Evolutionary conservation across 1,284 basidiomycete species (phyloP).

Genomic region (Ceratobasidium sp.): DNA sequence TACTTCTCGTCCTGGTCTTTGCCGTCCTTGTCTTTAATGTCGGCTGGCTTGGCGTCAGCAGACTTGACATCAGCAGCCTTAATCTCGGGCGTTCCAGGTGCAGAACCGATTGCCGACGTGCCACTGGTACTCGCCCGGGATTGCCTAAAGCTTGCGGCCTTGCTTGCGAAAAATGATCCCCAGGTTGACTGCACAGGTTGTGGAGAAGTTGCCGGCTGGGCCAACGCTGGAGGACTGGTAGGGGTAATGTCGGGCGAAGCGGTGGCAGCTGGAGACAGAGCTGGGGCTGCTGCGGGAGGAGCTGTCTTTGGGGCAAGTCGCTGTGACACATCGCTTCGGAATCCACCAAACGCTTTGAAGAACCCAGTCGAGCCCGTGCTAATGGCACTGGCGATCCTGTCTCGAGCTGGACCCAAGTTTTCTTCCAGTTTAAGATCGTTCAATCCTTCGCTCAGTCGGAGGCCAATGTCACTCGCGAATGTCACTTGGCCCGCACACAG

Average conservation of each 20-base stretch:
- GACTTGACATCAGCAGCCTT: conserved; percentile 26
- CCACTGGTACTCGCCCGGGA: conserved; percentile 13
- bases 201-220: conserved; percentile 9
- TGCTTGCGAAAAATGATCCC: conserved; percentile 43
- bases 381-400: conserved; percentile 80
- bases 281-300: conserved; percentile 12
- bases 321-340: conserved; percentile 57
- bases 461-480: conserved; percentile 86
- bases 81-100: conserved; percentile 28
- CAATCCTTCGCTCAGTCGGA: conserved; percentile 86
- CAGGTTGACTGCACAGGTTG: conserved; percentile 39
- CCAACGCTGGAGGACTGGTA: conserved; percentile 19
- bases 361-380: conserved; percentile 79
- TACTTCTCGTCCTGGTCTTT: conserved; percentile 5
- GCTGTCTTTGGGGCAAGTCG: conserved; percentile 40
- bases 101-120: not conserved
- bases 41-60: no score
- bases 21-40: no score
- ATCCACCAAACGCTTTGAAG: conserved; percentile 86
- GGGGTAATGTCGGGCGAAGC: conserved; percentile 24
- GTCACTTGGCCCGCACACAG: conserved; percentile 88
- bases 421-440: conserved; percentile 91
- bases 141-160: conserved; percentile 41
- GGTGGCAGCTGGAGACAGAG: conserved; percentile 19
- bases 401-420: conserved; percentile 85